Evolutionary conservation across 257 asterid genomes (phyloP).

Genomic region (Galeopsis tetrahit): DNA sequence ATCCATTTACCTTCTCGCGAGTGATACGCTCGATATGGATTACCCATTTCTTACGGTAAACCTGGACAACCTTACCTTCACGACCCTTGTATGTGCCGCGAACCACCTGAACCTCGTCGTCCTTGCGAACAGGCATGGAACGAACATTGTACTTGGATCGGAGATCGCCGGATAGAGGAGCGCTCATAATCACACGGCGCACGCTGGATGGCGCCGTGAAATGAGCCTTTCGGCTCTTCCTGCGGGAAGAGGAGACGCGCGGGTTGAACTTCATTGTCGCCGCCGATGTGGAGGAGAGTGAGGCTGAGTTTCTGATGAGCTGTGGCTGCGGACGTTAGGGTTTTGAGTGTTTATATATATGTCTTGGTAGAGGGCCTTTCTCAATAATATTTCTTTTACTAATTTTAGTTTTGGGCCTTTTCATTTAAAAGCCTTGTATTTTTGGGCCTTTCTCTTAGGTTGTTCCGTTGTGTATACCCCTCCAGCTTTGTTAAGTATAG

Average conservation of each 20-base stretch:
- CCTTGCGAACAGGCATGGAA: slow-evolving; percentile 89
- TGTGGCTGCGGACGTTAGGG: slow-evolving; percentile 31
- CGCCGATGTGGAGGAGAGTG: slow-evolving; percentile 30
- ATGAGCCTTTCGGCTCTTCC: slow-evolving; percentile 88
- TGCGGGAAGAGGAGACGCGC: slow-evolving; percentile 78
- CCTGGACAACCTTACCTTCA: slow-evolving; percentile 87
- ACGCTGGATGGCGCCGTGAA: slow-evolving; percentile 92
- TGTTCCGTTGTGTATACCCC: not conserved
- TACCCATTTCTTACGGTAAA: slow-evolving; percentile 92
- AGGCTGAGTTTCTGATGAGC: not conserved
- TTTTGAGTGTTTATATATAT: slow-evolving; percentile 8
- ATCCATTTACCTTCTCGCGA: slow-evolving; percentile 83
- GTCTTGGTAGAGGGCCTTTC: not conserved
- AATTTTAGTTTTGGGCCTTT: slow-evolving; percentile 10
- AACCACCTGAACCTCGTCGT: slow-evolving; percentile 84
- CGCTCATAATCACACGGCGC: slow-evolving; percentile 87
- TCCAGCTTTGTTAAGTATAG: too few relatives aligned
- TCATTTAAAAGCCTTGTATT: not conserved
- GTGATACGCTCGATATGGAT: slow-evolving; percentile 87
- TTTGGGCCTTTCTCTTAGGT: not conserved
- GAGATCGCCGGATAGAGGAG: slow-evolving; percentile 68
- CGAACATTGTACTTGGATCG: slow-evolving; percentile 74
- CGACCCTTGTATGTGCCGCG: slow-evolving; percentile 94
- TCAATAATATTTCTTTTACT: not conserved
- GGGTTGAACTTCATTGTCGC: slow-evolving; percentile 79